Percentiles rank a stretch among this genome's conserved stretches.
Conservation (phyloP, 192 early-diverging fungal genomes). For the Coemansia sp. region DNA sequence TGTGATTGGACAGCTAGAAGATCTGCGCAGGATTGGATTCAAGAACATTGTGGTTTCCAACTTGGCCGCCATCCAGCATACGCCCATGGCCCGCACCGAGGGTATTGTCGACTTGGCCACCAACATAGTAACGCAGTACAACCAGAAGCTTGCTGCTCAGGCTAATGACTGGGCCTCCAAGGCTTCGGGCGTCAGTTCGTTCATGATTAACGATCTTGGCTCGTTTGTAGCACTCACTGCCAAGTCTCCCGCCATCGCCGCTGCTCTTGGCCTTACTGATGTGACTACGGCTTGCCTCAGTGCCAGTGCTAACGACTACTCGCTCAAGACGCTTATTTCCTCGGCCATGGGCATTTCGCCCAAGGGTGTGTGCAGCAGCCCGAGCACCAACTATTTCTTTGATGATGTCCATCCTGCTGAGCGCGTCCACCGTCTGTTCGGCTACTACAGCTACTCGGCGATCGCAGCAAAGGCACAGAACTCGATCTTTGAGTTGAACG, state of each 20-base stretch:
- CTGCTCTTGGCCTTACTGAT: conserved; percentile 34
- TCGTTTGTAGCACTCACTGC: conserved; percentile 36
- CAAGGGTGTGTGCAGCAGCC: conserved; percentile 30
- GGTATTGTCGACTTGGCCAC: conserved; percentile 17
- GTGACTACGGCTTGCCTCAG: conserved; percentile 35
- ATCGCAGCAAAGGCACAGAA: conserved; percentile 11
- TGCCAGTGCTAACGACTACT: conserved; percentile 28
- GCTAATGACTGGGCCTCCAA: conserved; percentile 28
- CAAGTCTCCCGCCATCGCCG: conserved; percentile 9
- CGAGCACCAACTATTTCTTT: conserved; percentile 46
- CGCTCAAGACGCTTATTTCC: conserved; percentile 31
- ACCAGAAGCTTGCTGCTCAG: conserved; percentile 14
- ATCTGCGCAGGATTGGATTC: conserved; percentile 33
- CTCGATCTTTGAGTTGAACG: conserved; percentile 11
- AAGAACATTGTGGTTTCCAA: conserved; percentile 38
- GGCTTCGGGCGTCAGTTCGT: conserved; percentile 11
- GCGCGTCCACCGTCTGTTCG: conserved; percentile 44
- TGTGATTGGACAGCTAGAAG: conserved; percentile 27
- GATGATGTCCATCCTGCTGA: conserved; percentile 46
- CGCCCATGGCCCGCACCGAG: conserved; percentile 23
- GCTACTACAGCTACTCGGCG: conserved; percentile 29
- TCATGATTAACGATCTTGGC: conserved; percentile 30
- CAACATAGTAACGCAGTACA: conserved; percentile 21
- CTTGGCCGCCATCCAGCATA: conserved; percentile 35
- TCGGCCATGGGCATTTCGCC: conserved; percentile 17